These are phyloP conservation scores for Aureobasidium sp. DNA, from an alignment of 2,329 filamentous ascomycete genomes.

Conservation along the genomic window DNA sequence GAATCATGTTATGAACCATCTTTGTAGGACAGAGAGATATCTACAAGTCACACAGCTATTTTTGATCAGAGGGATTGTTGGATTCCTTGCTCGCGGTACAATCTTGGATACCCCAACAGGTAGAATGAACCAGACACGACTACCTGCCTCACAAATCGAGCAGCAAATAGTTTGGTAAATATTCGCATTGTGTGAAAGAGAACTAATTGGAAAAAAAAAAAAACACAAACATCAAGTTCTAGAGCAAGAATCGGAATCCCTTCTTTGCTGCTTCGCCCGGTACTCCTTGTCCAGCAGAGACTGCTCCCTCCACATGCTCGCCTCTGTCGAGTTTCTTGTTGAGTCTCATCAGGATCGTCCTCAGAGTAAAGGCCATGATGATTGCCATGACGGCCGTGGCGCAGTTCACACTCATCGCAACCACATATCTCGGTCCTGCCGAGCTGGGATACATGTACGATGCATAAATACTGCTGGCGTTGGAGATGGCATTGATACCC, in stretches of 20 bases:
- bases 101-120: too few species aligned
- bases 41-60: too few species aligned
- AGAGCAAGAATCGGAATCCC: slow-evolving; percentile 57
- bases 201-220: not conserved
- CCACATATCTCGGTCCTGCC: slow-evolving; percentile 24
- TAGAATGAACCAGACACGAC: too few species aligned
- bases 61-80: too few species aligned
- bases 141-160: too few species aligned
- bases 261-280: slow-evolving; percentile 33
- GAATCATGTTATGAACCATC: too few species aligned
- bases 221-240: not conserved
- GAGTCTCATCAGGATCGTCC: slow-evolving; percentile 53
- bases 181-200: too few species aligned
- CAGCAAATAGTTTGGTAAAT: too few species aligned
- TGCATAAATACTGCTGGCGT: slow-evolving; percentile 45
- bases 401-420: slow-evolving; percentile 62
- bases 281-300: slow-evolving; percentile 32
- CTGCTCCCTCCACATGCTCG: slow-evolving; percentile 43
- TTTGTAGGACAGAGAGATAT: too few species aligned
- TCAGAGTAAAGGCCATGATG: slow-evolving; percentile 51
- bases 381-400: slow-evolving; percentile 56
- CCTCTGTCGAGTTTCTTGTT: slow-evolving; percentile 63
- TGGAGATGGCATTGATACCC: slow-evolving; percentile 47
- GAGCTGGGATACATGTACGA: slow-evolving; percentile 38
- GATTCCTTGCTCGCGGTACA: too few species aligned